A percentile compares a stretch with the other conserved stretches of the same genome.
Evolutionary conservation across 257 asterid genomes (phyloP).

Genomic region (Plantago ovata): DNA sequence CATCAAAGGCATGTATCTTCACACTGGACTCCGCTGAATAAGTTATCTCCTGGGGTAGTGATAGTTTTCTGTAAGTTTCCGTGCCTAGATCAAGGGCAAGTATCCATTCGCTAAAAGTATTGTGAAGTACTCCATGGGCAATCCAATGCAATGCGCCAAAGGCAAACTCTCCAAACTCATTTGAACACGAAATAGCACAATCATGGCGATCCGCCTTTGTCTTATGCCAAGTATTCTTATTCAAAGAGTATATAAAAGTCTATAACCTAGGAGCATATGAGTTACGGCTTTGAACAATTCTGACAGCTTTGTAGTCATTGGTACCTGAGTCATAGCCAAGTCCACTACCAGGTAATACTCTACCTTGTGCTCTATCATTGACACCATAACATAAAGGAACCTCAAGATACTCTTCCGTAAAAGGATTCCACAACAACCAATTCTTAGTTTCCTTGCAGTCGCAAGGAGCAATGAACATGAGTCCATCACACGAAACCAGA

Average conservation of each 20-base stretch:
- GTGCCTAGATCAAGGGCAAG: slow-evolving; percentile 11
- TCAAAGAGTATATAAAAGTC: slow-evolving; percentile 12
- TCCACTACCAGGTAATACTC: background rate
- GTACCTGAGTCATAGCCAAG: slow-evolving; percentile 10
- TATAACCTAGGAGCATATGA: no score
- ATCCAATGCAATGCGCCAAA: slow-evolving; percentile 18
- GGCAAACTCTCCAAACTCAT: background rate
- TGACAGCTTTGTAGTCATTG: slow-evolving; percentile 19
- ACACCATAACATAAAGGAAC: background rate
- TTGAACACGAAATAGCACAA: accelerated
- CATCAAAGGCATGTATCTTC: slow-evolving; percentile 4
- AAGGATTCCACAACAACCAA: slow-evolving; percentile 27
- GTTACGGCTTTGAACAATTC: background rate
- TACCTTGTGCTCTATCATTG: background rate
- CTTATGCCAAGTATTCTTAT: slow-evolving; percentile 9
- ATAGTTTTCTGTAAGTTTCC: background rate
- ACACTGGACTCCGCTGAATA: accelerated
- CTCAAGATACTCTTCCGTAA: slow-evolving; percentile 11
- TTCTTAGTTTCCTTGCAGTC: background rate
- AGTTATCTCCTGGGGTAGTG: background rate
- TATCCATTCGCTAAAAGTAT: background rate
- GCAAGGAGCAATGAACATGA: slow-evolving; percentile 10
- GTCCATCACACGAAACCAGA: slow-evolving; percentile 11
- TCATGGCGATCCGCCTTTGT: background rate
- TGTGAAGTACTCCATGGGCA: background rate